A percentile compares a stretch with the other conserved stretches of the same genome.
Conservation (phyloP, 352 stramenopile species). For the Globisporangium cederbergense region DNA sequence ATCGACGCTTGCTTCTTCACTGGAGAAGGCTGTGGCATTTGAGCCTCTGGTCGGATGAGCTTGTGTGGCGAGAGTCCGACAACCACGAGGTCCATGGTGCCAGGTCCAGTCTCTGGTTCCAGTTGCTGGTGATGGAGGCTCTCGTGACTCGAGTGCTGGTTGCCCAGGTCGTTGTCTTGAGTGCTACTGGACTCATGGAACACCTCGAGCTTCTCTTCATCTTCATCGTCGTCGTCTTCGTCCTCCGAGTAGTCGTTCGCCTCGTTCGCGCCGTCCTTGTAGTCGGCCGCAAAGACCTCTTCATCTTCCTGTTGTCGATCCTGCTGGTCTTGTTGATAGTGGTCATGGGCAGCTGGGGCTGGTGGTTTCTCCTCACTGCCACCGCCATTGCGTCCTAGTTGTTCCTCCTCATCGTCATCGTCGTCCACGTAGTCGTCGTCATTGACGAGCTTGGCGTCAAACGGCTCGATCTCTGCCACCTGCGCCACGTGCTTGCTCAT, state of each 20-base stretch:
- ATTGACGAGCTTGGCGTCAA: slow-evolving; percentile 20
- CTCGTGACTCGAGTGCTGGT: slow-evolving; percentile 17
- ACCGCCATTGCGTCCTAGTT: not conserved
- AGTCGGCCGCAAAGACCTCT: slow-evolving; percentile 22
- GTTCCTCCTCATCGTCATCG: not conserved
- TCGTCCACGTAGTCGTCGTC: slow-evolving; percentile 17
- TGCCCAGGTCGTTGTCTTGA: slow-evolving; percentile 10
- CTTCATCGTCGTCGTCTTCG: slow-evolving; percentile 23
- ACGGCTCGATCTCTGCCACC: slow-evolving; percentile 14
- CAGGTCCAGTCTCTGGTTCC: slow-evolving; percentile 6
- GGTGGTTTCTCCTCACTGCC: not conserved
- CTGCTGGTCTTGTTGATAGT: slow-evolving; percentile 18
- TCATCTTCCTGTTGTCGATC: slow-evolving; percentile 16
- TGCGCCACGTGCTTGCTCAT: not conserved
- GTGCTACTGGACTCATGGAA: slow-evolving; percentile 22
- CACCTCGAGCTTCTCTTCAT: slow-evolving; percentile 41
- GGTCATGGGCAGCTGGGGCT: not conserved
- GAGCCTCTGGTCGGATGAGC: slow-evolving; percentile 8
- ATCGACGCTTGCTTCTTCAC: slow-evolving; percentile 14
- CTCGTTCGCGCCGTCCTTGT: slow-evolving; percentile 2
- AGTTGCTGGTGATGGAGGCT: slow-evolving; percentile 2
- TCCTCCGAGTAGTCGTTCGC: slow-evolving; percentile 10
- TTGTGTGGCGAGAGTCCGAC: slow-evolving; percentile 39
- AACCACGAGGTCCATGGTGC: slow-evolving; percentile 30
- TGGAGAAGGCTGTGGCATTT: slow-evolving; percentile 11